These are phyloP conservation scores for Colletotrichum agaves DNA, from an alignment of 2,329 filamentous ascomycete species.

Conservation along the genomic window DNA sequence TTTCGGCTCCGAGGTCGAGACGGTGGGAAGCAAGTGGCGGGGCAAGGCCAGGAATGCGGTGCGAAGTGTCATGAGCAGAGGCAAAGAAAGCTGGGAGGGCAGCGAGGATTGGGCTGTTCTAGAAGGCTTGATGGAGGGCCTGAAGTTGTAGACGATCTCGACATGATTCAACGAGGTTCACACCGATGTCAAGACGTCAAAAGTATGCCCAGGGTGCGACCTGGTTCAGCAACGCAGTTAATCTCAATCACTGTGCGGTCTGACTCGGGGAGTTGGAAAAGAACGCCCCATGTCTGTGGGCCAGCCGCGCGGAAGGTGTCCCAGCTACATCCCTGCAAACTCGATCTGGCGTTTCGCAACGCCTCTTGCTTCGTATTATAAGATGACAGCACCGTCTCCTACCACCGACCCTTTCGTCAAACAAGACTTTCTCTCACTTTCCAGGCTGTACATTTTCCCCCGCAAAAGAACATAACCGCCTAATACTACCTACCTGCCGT, in stretches of 20 bases:
- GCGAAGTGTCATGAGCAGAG: constrained; percentile 84
- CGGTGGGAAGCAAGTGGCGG: constrained; percentile 84
- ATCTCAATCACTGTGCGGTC: constrained; percentile 8
- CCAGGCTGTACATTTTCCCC: not conserved
- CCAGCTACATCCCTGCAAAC: constrained; percentile 22
- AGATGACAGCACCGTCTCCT: constrained; percentile 6
- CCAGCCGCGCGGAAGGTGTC: constrained; percentile 7
- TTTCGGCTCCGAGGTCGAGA: constrained; percentile 72
- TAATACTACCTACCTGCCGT: not conserved
- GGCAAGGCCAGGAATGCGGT: constrained; percentile 89
- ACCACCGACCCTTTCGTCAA: not conserved
- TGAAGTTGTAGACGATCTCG: constrained; percentile 50
- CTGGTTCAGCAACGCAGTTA: not conserved
- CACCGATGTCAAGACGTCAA: not conserved
- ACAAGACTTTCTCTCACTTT: not conserved
- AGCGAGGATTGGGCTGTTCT: constrained; percentile 74
- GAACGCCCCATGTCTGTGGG: not conserved
- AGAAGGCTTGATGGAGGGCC: constrained; percentile 64
- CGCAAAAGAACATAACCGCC: not conserved
- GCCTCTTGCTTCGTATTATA: constrained; percentile 1
- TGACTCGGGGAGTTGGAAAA: not conserved
- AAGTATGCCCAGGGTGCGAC: not conserved
- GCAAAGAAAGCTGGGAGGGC: constrained; percentile 84
- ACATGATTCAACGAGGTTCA: not conserved
- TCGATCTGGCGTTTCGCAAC: constrained; percentile 9